Evolutionary conservation across 768 basidiomycete species (phyloP).

Genomic region (Russula vinacea): DNA sequence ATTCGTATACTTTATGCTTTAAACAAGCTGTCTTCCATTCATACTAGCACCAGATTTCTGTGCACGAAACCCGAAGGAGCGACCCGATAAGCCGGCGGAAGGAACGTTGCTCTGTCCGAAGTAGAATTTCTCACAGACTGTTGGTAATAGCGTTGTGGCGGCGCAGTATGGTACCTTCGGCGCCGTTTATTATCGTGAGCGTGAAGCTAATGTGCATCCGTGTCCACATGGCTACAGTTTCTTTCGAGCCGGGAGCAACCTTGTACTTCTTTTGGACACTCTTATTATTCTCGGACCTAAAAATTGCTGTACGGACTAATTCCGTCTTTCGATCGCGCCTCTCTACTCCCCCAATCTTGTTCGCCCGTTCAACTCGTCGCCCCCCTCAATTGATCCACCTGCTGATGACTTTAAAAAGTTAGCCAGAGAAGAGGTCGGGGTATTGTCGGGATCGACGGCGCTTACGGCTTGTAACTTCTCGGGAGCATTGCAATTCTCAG

Average conservation of each 20-base stretch:
- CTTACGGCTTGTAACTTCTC: not conserved
- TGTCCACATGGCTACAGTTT: not conserved
- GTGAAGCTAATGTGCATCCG: no score
- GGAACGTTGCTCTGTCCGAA: no score
- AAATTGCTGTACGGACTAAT: no score
- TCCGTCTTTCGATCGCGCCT: no score
- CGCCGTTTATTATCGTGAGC: no score
- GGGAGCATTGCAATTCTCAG: not conserved
- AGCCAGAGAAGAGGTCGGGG: not conserved
- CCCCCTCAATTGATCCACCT: not conserved
- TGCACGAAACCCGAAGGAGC: not conserved
- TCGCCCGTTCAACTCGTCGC: not conserved
- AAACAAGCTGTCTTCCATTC: conserved; percentile 4
- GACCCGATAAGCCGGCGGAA: no score
- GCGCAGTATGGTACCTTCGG: no score
- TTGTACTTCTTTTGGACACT: not conserved
- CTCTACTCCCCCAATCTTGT: no score
- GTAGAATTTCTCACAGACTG: no score
- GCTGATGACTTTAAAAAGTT: not conserved
- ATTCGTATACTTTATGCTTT: conserved; percentile 1
- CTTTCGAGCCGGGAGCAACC: not conserved
- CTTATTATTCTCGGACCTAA: not conserved
- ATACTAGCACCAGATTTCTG: not conserved
- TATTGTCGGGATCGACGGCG: no score
- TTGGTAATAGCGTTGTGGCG: no score